Base-by-base conservation (phyloP, 345 rosid genomes). In the Pistacia vera region DNA sequence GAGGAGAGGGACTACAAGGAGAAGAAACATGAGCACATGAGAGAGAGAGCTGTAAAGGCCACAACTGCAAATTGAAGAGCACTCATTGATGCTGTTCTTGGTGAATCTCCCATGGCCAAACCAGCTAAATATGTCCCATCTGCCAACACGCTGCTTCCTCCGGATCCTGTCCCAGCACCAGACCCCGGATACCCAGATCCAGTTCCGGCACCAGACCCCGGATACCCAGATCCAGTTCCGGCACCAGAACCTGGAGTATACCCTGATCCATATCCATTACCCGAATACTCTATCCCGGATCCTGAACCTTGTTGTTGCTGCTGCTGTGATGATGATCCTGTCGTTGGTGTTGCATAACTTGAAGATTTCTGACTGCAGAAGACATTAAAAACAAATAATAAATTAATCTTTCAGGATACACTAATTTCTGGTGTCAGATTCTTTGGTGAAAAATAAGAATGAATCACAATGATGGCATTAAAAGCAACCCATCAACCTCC, bases 91-190 rank as follows among this genome's bases (percentile, higher is more conserved):
- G 78, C 74, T 18, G 82, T 17, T 81, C 84, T 82, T 64, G 77
- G 41, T 0, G 99, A 86, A 57, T 83, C 89, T 62, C 98, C 99
- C 97, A 93, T 87, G 71, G 98, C 99, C 74, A 95, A 81, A 78
- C 97, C 96, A 63, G 96, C 99, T 81, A 95, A 72, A 90, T 93
- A 94, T 5, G 98, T 88, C 22, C 93, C 97, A 36, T 94, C 98
- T 14, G 88, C 87, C 63, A 94, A 65, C 88, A 88, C 75, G 3
- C 5, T 54, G 57, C 57, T 76, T 75, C 80, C 83, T 28, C 92
- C 85, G 3, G 91, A 77, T 64, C 79, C 88, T 0, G 78, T 3
- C 17, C 78, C 77, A 0, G 82, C 13, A 28, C 66, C 83, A 0
- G 81, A 72, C 17, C 84, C 87, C 18, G 81, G 66, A 49, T 78